Evolutionary conservation across 2,329 filamentous ascomycete genomes (phyloP).

Genomic region (Cladophialophora yegresii): DNA sequence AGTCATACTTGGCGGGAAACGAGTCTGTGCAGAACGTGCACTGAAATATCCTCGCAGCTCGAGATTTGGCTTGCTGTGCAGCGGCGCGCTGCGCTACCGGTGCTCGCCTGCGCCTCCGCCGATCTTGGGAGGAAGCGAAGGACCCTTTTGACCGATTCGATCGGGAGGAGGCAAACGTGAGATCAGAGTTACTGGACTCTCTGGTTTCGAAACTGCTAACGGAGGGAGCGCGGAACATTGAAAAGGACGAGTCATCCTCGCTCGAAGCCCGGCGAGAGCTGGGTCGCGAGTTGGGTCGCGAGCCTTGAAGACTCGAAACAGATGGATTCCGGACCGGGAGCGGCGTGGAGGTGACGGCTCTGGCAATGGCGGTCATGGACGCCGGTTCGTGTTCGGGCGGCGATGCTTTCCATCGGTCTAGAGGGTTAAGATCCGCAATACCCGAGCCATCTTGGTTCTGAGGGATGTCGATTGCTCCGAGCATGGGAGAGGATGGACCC

Average conservation of each 20-base stretch:
- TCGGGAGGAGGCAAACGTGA: constrained; percentile 59
- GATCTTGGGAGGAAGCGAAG: constrained; percentile 61
- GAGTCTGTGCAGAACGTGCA: constrained; percentile 62
- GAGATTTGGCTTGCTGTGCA: constrained; percentile 46
- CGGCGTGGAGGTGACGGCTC: constrained; percentile 56
- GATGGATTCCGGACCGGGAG: constrained; percentile 37
- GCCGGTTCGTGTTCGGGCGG: constrained; percentile 71
- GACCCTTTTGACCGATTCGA: constrained; percentile 60
- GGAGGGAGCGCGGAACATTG: constrained; percentile 55
- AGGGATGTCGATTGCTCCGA: constrained; percentile 74
- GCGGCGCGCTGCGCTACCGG: constrained; percentile 47
- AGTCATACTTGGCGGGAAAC: constrained; percentile 61
- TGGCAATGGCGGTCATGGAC: constrained; percentile 63
- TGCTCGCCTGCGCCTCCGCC: constrained; percentile 57
- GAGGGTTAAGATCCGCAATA: constrained; percentile 59
- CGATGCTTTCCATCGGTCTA: constrained; percentile 70
- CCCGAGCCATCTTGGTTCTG: constrained; percentile 46
- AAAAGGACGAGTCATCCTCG: constrained; percentile 55
- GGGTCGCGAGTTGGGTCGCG: constrained; percentile 36
- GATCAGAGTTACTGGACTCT: constrained; percentile 57
- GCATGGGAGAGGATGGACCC: constrained; percentile 68
- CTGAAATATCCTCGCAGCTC: constrained; percentile 54
- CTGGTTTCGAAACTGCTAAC: constrained; percentile 58
- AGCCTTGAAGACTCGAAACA: constrained; percentile 36
- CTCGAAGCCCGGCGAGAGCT: constrained; percentile 45